Evolutionary conservation across 1,139 yeast genomes (phyloP), one percentile per base, ranked within the genome.

Genomic region (Geotrichum cucujoidarum): DNA sequence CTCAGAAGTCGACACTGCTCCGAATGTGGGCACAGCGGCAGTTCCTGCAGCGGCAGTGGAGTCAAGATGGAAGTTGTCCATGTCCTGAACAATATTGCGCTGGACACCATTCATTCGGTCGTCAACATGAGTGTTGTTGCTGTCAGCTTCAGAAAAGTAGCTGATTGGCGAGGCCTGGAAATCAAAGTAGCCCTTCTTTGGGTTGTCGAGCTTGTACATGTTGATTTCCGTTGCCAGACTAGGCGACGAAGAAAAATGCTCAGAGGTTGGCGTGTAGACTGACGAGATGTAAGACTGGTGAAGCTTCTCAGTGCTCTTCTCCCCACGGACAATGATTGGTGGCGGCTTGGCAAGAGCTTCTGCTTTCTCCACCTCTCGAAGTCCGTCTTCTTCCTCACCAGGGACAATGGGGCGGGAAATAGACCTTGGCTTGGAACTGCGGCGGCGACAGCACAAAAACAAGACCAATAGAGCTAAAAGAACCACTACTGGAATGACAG

Each of bases 401-500:
- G 55, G 59, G 13, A 60, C 47, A 32, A 61, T 59, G 22, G 65
- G 64, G 3, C 53, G 53, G 1, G 65, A 59, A 32, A 61, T 60
- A 30, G 39, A 41, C n/a, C 41, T 34, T 25, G 16, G 29, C 39
- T 18, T 37, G 37, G 32, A 1, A 52, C 36, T 67, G 50, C 74
- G 74, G 60, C 86, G 79, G 63, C 80, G 76, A 29, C 44, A 49
- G 37, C 33, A 43, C 31, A 42, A 36, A 60, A 78, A 69, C 29
- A 84, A 57, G 10, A 88, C 47, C 1, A 83, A 49, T 1, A 74
- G 69, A 0, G 77, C 61, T 1, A 77, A 60, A 8, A 86, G 58
- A 0, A 77, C 69, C 21, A 72, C 73, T 0, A 77, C 65, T 1
- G 95, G 95, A 45, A 90, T 75, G 4, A 84, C 86, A n/a, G 85